These are phyloP conservation scores for thale cress (Arabidopsis thaliana) DNA, from an alignment of 345 rosid genomes.

Conservation along the genomic window DNA sequence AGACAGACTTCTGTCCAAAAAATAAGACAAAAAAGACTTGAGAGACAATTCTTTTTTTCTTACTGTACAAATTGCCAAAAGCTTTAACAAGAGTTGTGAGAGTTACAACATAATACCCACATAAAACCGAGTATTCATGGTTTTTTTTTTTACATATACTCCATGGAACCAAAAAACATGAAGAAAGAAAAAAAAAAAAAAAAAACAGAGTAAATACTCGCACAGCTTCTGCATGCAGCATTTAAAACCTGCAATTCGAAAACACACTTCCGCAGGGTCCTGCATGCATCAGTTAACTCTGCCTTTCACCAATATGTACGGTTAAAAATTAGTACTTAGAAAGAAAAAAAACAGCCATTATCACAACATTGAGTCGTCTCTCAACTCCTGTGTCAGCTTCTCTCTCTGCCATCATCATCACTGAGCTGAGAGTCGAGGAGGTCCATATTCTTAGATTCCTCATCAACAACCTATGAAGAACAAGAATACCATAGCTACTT, in stretches of 20 bases:
- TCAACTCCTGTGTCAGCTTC: conserved; percentile 37
- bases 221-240: conserved; percentile 37
- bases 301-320: conserved; percentile 40
- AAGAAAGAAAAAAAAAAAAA: conserved; percentile 1
- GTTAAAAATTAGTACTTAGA: conserved; percentile 40
- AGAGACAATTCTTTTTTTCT: background rate
- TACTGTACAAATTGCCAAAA: conserved; percentile 47
- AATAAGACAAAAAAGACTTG: background rate
- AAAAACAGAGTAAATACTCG: conserved; percentile 29
- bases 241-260: conserved; percentile 44
- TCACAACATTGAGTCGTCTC: conserved; percentile 29
- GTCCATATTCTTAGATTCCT: conserved; percentile 39
- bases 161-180: conserved; percentile 38
- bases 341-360: background rate
- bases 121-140: conserved; percentile 47
- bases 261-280: conserved; percentile 42
- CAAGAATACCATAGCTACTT: background rate
- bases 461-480: conserved; percentile 22
- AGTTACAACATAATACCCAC: conserved; percentile 48
- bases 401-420: conserved; percentile 39
- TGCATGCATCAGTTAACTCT: conserved; percentile 46
- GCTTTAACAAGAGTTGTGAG: conserved; percentile 34
- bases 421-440: conserved; percentile 31
- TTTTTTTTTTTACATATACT: conserved; percentile 32
- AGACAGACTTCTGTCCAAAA: background rate